phyloP scores from a whole-genome alignment of 148 eudicot genomes.

The Vaccinium macrocarpon region DNA sequence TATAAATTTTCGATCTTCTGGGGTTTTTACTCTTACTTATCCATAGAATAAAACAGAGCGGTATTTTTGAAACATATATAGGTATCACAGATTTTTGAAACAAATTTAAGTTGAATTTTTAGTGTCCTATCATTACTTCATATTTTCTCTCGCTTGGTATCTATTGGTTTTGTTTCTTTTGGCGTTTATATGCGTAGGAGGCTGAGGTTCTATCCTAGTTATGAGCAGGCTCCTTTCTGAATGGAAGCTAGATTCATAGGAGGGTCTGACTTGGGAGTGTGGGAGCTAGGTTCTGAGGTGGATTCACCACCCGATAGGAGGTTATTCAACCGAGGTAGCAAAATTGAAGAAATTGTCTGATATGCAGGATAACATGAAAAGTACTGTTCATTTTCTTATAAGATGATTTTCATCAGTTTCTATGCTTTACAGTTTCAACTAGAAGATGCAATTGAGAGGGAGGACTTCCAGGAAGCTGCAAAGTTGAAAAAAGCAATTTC shows the following conservation, averaged over 20 bases:
- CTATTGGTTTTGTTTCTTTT: too few species aligned
- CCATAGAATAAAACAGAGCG: too few species aligned
- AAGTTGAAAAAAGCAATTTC: constrained; percentile 68
- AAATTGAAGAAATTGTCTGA: background rate
- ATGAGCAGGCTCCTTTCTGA: background rate
- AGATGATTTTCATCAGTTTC: constrained; percentile 2
- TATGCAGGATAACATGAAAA: background rate
- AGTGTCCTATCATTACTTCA: background rate
- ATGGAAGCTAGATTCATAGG: background rate
- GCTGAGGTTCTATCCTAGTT: background rate
- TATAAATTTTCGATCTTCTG: background rate
- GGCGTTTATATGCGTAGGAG: background rate
- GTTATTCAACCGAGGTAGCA: background rate
- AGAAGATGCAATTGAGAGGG: constrained; percentile 88
- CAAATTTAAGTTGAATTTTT: background rate
- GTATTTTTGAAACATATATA: too few species aligned
- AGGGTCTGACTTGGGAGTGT: background rate
- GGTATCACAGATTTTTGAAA: too few species aligned
- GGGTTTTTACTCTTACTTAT: background rate
- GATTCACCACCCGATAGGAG: background rate
- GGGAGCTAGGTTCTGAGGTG: background rate
- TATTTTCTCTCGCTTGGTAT: too few species aligned
- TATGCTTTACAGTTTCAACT: constrained; percentile 70
- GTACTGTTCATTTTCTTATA: background rate
- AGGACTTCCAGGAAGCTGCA: constrained; percentile 93